Percentiles rank a stretch among this genome's conserved stretches.
phyloP scores from a whole-genome alignment of 2,329 filamentous ascomycete species.

The Clonostachys rhizophaga region DNA sequence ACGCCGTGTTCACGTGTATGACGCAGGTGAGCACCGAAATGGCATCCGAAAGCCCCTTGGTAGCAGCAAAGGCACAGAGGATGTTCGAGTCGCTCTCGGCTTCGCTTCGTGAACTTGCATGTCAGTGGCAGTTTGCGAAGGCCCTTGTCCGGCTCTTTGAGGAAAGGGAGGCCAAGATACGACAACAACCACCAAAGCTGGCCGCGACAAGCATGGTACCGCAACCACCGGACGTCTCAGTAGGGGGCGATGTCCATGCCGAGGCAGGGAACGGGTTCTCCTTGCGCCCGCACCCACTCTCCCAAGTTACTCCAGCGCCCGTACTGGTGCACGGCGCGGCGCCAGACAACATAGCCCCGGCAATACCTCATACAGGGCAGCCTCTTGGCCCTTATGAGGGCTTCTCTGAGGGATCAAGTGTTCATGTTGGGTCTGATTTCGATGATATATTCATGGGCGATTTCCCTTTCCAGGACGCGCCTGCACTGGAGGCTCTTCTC shows the following conservation, averaged over 20 bases:
- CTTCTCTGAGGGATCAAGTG: no score
- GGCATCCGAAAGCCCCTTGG: conserved; percentile 18
- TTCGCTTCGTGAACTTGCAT: conserved; percentile 16
- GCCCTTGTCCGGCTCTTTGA: conserved; percentile 22
- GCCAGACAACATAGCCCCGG: not conserved
- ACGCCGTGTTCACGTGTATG: conserved; percentile 21
- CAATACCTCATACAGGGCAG: no score
- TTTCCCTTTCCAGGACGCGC: conserved; percentile 16
- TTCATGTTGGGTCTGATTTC: conserved; percentile 3
- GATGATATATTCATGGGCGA: conserved; percentile 8
- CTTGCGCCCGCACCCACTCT: conserved; percentile 8
- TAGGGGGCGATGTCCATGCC: conserved; percentile 1
- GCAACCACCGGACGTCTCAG: no score
- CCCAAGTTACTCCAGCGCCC: not conserved
- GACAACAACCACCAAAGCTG: no score
- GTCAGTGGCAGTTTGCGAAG: conserved; percentile 22
- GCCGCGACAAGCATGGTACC: no score
- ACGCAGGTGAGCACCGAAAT: conserved; percentile 18
- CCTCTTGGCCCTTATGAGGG: no score
- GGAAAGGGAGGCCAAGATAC: conserved; percentile 1
- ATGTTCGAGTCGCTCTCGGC: conserved; percentile 19
- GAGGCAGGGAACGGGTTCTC: conserved; percentile 7
- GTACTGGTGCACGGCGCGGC: not conserved
- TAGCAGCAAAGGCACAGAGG: conserved; percentile 19
- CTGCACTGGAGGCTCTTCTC: conserved; percentile 20